Evolutionary conservation across 495 filamentous ascomycete genomes (phyloP).

Genomic region (Hypoxylon cercidicola): DNA sequence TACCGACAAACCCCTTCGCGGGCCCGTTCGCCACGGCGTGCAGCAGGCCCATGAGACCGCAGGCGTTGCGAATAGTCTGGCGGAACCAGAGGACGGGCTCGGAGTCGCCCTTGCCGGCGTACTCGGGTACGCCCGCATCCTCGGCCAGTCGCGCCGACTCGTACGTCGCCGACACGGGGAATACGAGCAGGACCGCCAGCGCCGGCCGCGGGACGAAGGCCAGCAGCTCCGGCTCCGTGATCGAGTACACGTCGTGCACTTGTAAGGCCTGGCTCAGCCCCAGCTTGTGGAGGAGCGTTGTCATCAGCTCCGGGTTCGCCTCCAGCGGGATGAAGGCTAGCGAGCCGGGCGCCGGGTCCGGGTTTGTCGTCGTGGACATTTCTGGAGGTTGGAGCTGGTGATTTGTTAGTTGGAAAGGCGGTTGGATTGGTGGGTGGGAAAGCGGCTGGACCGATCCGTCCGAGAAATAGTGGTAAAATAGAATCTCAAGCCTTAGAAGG

Average conservation of each 20-base stretch:
- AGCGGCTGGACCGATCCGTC: background rate
- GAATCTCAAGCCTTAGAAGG: no score
- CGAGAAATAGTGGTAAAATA: no score
- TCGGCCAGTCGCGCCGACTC: conserved; percentile 71
- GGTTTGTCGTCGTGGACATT: conserved; percentile 48
- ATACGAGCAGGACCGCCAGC: conserved; percentile 84
- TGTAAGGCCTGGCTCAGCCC: conserved; percentile 72
- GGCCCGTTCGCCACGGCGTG: conserved; percentile 71
- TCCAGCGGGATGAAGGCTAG: conserved; percentile 63
- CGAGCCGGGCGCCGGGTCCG: conserved; percentile 46
- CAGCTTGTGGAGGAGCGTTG: conserved; percentile 75
- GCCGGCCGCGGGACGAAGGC: conserved; percentile 85
- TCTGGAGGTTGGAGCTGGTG: conserved; percentile 10
- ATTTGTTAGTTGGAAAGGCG: background rate
- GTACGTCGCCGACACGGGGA: conserved; percentile 79
- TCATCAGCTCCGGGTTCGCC: conserved; percentile 84
- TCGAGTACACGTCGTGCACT: conserved; percentile 86
- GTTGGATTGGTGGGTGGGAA: background rate
- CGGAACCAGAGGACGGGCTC: conserved; percentile 81
- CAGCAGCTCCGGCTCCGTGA: conserved; percentile 81
- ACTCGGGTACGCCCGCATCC: conserved; percentile 63
- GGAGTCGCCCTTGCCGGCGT: conserved; percentile 47
- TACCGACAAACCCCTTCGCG: conserved; percentile 56
- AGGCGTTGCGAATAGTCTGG: conserved; percentile 89
- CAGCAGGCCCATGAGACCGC: conserved; percentile 84